Evolutionary conservation across 2,329 filamentous ascomycete genomes (phyloP), one percentile per base, ranked within the genome.

Genomic region (Fusarium sp.): DNA sequence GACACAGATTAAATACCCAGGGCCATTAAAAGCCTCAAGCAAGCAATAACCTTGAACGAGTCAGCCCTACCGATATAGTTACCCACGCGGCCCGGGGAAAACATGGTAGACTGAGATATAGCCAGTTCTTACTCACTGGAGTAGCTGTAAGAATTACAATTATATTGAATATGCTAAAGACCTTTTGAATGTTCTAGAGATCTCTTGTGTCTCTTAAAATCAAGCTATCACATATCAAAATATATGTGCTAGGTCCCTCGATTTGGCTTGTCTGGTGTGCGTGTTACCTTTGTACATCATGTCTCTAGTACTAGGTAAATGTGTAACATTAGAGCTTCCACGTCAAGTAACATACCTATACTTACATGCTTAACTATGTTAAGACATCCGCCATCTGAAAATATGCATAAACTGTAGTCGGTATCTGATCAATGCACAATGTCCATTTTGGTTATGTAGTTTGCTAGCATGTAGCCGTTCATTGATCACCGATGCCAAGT

Each of bases 61-160:
- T 50, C 60, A 58, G 49, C 47, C 44, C 34, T 65, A 54, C 17
- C 26, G 39, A 34, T 44, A 28, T 51, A 19, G 43, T 22, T n/a
- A 24, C 24, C 24, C 24, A 24, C 24, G 24, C 24, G 5, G 24
- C 7, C 24, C 7, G 24, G 24, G 24, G 24, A 24, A 24, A 24
- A 24, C 24, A 24, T 24, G 24, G 5, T 24, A 24, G 19, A 19
- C 19, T 19, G 19, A 19, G 19, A 19, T 19, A 19, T 19, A 19
- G 19, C 19, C 19, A 24, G 24, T 6, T 24, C 24, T 24, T 24
- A 24, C 24, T 24, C 7, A 24, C 7, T 24, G 24, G 7, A 24
- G 24, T 24, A 24, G 24, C 24, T 24, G 7, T 24, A 24, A 7
- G 24, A 24, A 24, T 24, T 24, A 24, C 24, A 24, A 24, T 24